Base-by-base conservation (phyloP, 2,329 filamentous ascomycete species). In the Biscogniauxia mediterranea region DNA sequence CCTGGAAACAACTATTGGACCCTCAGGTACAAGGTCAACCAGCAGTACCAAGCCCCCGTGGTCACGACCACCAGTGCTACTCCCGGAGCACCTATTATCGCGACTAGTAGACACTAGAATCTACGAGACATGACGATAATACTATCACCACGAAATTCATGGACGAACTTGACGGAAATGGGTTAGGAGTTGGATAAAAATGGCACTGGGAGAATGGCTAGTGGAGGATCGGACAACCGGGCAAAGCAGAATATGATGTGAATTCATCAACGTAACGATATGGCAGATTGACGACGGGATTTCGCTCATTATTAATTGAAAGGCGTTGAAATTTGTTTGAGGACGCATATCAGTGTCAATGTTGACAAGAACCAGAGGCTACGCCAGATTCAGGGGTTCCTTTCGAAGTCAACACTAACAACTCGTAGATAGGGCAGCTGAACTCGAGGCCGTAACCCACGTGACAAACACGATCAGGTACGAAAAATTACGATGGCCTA, bases 1-100 rank as follows among this genome's bases (percentile, higher is more conserved):
- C 66, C 74, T 1, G 74, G 75, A 38, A 74, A 75, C 59, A 74
- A 75, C 59, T 71, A 78, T 63, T 79, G 76, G 75, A 73, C 72
- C 17, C 67, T 80, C 19, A 71, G 71, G 42, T 73, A 76, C 62
- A 75, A 76, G 59, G 64, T 65, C 68, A 61, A 70, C 17, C 68
- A 72, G 52, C 53, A 68, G 54, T 46, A 65, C 65, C 63, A 71
- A 13, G 17, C 64, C 28, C 63, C 64, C 23, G 59, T 61, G 1
- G 66, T 68, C 32, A 64, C 65, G 51, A 72, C 71, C 4, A 72
- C 70, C 0, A 67, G 61, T 59, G 69, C 70, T 42, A 63, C 69
- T 15, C 67, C 70, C 8, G 69, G 69, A 13, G 54, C 63, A 15
- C 65, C 69, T 26, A 60, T 64, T 20, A 60, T 64, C 25, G 62